Conservation (phyloP, 257 asterid genomes). For the Linderniella brevidens region DNA sequence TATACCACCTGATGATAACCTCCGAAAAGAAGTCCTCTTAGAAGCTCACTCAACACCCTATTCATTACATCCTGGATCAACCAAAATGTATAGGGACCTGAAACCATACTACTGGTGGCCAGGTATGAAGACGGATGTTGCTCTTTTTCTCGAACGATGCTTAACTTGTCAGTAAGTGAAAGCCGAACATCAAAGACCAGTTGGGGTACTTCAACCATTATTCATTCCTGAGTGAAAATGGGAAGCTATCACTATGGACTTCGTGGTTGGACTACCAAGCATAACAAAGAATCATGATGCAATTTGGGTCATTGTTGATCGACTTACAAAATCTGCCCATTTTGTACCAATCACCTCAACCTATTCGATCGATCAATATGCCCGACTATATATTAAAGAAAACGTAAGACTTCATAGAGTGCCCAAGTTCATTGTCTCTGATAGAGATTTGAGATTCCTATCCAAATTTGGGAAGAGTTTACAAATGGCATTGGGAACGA, state of each 20-base stretch:
- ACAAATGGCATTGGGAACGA: neutral
- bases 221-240: neutral
- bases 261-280: neutral
- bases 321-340: neutral
- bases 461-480: neutral
- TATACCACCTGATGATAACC: neutral
- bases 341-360: neutral
- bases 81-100: neutral
- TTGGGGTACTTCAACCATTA: neutral
- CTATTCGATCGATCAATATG: neutral
- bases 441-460: neutral
- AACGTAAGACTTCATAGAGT: neutral
- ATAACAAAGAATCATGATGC: neutral
- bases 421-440: neutral
- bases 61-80: neutral
- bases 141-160: neutral
- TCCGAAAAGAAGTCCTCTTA: neutral
- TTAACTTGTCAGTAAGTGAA: constrained; percentile 6
- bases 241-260: neutral
- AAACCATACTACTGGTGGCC: neutral
- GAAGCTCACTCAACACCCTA: neutral
- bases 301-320: constrained; percentile 1
- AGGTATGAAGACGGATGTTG: constrained; percentile 1
- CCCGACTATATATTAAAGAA: neutral
- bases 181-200: neutral